Base-by-base conservation (phyloP, 768 basidiomycete species). In the Daedalea quercina region DNA sequence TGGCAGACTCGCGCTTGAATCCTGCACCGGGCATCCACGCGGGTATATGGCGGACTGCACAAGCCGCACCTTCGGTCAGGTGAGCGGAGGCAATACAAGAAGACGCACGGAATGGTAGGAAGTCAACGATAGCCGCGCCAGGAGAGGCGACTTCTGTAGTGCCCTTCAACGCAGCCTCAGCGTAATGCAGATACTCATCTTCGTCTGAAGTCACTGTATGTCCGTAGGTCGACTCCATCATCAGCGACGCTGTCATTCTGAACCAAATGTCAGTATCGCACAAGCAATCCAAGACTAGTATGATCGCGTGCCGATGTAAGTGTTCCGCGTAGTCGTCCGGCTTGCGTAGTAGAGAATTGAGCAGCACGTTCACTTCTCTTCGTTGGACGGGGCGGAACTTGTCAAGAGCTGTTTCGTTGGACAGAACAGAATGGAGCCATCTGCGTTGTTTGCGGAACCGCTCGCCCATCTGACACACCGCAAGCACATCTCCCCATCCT, bases 1-100 rank as follows among this genome's bases (percentile, higher is more conserved):
- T 22, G 28, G 3, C 17, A 25, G 24, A 34, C 33, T 3, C 28
- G 15, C 34, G 34, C 20, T 47, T 46, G 45, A 88, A 88, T 1
- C 73, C 74, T 2, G 78, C 74, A 3, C 84, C 83, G 24, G 87
- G 87, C 44, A 80, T 67, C 81, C 83, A 87, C 35, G 62, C 60
- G 0, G 87, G 87, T 25, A 87, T 58, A 57, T 78, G 62, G 59
- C 73, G 75, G 54, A 87, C 52, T 53, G 37, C 17, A 40, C 34
- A 35, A n/a, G n/a, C n/a, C n/a, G n/a, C n/a, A n/a, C n/a, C n/a
- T n/a, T n/a, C n/a, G n/a, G n/a, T n/a, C n/a, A n/a, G n/a, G n/a
- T n/a, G n/a, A n/a, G n/a, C n/a, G n/a, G n/a, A n/a, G n/a, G n/a
- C n/a, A n/a, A n/a, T n/a, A n/a, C n/a, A n/a, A n/a, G n/a, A n/a